These are phyloP conservation scores for Eragrostis nindensis DNA, from an alignment of 176 grass and related monocot species.

Conservation along the genomic window DNA sequence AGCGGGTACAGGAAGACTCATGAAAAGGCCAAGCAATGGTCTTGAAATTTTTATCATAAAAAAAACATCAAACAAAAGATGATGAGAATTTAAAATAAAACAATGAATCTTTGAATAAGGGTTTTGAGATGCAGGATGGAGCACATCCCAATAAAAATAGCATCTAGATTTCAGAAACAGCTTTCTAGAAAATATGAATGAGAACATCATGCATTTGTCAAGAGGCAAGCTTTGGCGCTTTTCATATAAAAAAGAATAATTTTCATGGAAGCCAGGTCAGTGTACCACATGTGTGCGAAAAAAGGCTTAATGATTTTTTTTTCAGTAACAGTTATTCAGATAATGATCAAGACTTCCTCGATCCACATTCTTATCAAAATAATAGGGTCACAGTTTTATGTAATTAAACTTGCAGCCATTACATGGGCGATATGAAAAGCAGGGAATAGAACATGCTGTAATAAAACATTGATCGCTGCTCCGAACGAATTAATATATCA, in stretches of 20 bases:
- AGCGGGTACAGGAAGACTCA: neutral
- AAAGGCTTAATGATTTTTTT: too few species aligned
- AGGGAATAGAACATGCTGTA: too few species aligned
- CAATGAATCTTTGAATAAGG: too few species aligned
- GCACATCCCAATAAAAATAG: conserved; percentile 5
- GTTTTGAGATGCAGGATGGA: neutral
- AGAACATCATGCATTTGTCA: neutral
- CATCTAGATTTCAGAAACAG: conserved; percentile 14
- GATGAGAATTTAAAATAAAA: neutral
- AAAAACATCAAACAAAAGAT: conserved; percentile 20
- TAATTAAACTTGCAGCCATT: too few species aligned
- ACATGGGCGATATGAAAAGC: too few species aligned
- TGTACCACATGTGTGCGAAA: too few species aligned
- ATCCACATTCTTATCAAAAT: too few species aligned
- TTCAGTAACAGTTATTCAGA: too few species aligned
- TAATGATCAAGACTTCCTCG: neutral
- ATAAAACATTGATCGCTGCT: too few species aligned
- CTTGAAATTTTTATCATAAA: neutral
- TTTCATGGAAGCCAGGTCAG: too few species aligned
- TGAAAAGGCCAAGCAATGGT: conserved; percentile 26
- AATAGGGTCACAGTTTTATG: too few species aligned
- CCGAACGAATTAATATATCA: too few species aligned
- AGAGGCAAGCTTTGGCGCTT: neutral
- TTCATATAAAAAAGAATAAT: neutral
- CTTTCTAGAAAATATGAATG: conserved; percentile 17